phyloP scores from a whole-genome alignment of 345 rosid genomes.

The Isatis tinctoria region DNA sequence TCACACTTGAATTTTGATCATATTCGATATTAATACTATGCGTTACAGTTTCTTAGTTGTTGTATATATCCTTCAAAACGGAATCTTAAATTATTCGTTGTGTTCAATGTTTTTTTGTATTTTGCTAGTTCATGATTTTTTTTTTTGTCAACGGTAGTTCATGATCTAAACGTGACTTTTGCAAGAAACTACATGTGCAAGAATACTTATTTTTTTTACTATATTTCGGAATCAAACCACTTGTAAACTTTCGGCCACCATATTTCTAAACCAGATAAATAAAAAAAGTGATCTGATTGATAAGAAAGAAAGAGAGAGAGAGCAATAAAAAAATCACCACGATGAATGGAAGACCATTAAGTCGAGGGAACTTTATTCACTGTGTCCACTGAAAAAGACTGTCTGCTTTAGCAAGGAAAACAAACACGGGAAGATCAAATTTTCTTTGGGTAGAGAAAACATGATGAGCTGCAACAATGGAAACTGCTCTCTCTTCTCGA shows the following conservation, averaged over 20 bases:
- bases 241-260: background rate
- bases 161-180: background rate
- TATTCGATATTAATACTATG: background rate
- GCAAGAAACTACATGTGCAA: background rate
- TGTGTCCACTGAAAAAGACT: background rate
- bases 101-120: background rate
- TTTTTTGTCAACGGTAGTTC: no score
- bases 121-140: background rate
- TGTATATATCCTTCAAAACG: background rate
- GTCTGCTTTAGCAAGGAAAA: background rate
- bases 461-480: slow-evolving; percentile 3
- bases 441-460: background rate
- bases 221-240: no score
- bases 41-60: background rate
- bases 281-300: background rate
- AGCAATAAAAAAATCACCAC: background rate
- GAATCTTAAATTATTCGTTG: background rate
- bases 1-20: background rate
- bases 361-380: background rate
- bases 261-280: background rate
- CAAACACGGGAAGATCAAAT: background rate
- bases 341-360: slow-evolving; percentile 8
- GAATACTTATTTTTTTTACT: no score
- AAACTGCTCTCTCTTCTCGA: background rate
- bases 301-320: background rate